Percentiles rank a stretch among this genome's conserved stretches.
Conservation (phyloP, 306 rosid species). For the Prunus salicina region DNA sequence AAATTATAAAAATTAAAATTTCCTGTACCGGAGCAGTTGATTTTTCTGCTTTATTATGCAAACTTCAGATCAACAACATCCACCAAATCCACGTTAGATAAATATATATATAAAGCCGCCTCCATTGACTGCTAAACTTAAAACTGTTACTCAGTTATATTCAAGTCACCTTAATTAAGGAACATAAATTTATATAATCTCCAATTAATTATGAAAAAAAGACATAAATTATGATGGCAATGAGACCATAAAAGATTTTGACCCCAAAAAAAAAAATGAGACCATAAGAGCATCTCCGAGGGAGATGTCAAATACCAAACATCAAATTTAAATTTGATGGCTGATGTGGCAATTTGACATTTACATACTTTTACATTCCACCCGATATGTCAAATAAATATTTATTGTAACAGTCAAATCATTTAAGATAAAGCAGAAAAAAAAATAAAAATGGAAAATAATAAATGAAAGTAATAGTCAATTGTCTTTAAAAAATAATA, state of each 20-base stretch:
- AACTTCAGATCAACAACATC: not conserved
- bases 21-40: slow-evolving; percentile 4
- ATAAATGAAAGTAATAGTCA: no score
- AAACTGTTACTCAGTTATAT: not conserved
- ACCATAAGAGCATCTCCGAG: no score
- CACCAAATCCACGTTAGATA: slow-evolving; percentile 9
- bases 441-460: no score
- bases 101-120: not conserved
- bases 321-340: no score
- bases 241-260: not conserved
- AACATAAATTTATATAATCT: not conserved
- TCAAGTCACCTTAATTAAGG: not conserved
- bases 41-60: not conserved
- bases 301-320: no score
- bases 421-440: no score
- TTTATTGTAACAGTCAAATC: no score
- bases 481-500: no score
- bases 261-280: no score
- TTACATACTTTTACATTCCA: no score
- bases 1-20: not conserved
- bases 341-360: no score
- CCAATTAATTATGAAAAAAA: not conserved
- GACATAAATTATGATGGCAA: not conserved
- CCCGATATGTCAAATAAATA: no score
- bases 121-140: not conserved